Percentiles rank a stretch among this genome's conserved stretches.
phyloP scores from a whole-genome alignment of 352 stramenopile genomes.

The Saprolegnia diclina region DNA sequence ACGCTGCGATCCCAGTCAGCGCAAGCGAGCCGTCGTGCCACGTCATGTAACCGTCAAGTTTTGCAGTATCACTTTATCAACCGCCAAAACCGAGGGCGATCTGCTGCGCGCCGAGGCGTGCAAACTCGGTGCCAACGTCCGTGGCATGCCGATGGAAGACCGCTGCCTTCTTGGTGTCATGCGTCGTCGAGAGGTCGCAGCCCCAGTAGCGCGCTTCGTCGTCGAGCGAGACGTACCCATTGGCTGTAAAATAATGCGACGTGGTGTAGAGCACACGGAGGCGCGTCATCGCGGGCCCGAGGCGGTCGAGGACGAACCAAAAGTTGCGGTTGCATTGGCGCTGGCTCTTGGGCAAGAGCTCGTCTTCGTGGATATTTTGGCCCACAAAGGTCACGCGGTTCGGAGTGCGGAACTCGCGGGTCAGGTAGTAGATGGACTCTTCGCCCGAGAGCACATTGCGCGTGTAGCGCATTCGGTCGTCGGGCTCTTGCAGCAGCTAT shows the following conservation, averaged over 20 bases:
- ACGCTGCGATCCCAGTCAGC: background rate
- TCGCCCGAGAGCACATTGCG: background rate
- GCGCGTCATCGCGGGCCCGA: background rate
- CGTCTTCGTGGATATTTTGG: constrained; percentile 21
- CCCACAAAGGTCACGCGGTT: constrained; percentile 11
- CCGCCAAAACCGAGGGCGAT: background rate
- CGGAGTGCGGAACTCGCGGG: constrained; percentile 2
- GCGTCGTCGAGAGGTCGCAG: constrained; percentile 13
- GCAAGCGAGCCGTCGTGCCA: background rate
- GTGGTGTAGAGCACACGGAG: constrained; percentile 16
- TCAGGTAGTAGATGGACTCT: constrained; percentile 15
- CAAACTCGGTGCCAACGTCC: constrained; percentile 2
- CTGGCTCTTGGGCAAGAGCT: constrained; percentile 13
- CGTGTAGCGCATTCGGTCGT: background rate
- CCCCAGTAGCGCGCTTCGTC: constrained; percentile 25
- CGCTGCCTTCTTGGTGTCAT: background rate
- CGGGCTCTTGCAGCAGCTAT: background rate
- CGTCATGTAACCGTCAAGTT: background rate
- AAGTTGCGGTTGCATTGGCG: constrained; percentile 19
- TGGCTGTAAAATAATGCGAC: constrained; percentile 20
- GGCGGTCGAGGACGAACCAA: constrained; percentile 19
- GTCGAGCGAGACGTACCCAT: constrained; percentile 22
- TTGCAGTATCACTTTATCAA: background rate
- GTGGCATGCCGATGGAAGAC: background rate
- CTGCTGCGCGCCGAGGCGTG: background rate